These are phyloP conservation scores for Lactarius indigo DNA, from an alignment of 768 basidiomycete genomes.

Conservation along the genomic window DNA sequence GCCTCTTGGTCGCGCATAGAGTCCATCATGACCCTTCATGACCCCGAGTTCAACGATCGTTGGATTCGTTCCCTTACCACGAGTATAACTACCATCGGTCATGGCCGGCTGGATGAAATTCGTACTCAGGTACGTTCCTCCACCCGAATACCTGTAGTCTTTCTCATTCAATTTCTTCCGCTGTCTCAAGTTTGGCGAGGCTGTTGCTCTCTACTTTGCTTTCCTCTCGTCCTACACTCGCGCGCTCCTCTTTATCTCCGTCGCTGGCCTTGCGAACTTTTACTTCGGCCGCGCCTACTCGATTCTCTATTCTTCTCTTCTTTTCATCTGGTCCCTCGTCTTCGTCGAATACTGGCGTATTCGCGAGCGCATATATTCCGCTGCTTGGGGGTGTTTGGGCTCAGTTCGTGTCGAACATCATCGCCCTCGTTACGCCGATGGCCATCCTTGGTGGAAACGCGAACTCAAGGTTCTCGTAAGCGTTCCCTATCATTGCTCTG, in stretches of 20 bases:
- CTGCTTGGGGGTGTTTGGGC: constrained; percentile 78
- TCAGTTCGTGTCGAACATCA: constrained; percentile 73
- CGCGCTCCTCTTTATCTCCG: constrained; percentile 72
- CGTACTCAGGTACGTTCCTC: constrained; percentile 58
- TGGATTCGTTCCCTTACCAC: constrained; percentile 80
- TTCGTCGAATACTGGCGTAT: constrained; percentile 95
- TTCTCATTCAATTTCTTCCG: neutral
- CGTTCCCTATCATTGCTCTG: constrained; percentile 65
- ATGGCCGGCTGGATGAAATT: constrained; percentile 62
- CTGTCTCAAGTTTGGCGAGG: constrained; percentile 63
- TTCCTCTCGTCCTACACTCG: constrained; percentile 84
- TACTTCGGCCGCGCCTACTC: constrained; percentile 72
- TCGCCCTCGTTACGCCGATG: constrained; percentile 50
- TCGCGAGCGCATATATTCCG: constrained; percentile 75
- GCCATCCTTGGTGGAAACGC: constrained; percentile 68
- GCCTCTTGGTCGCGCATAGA: constrained; percentile 78
- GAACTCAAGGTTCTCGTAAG: constrained; percentile 66
- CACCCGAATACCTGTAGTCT: constrained; percentile 14
- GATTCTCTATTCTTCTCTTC: constrained; percentile 65
- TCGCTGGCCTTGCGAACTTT: constrained; percentile 65
- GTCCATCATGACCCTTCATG: constrained; percentile 79
- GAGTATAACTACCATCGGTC: constrained; percentile 56
- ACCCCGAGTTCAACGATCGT: constrained; percentile 70
- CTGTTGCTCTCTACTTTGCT: constrained; percentile 82
- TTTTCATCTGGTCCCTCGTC: constrained; percentile 79